Base-by-base conservation (phyloP, 1,284 basidiomycete species). In the Volvariella surrecta region DNA sequence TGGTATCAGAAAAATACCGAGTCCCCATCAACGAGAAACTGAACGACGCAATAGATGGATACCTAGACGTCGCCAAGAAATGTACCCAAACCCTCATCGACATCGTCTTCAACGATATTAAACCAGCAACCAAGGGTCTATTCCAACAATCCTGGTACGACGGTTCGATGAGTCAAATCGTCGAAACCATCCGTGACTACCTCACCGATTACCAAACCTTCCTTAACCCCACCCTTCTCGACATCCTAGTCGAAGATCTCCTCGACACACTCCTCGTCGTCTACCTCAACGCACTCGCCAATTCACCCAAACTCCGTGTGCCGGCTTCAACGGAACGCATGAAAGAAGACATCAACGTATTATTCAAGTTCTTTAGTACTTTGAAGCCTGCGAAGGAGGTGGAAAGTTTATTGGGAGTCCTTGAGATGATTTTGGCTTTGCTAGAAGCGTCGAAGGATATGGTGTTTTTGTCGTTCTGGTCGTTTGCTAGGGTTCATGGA, bases 41-140 rank as follows among this genome's bases (percentile, higher is more conserved):
- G 45, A 97, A 97, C 68, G 87, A 94, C 52, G 93, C 94, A 13
- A 96, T 99, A 56, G 95, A 99, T 57, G 96, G 96, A 1, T 98
- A 95, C 66, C 76, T 99, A 52, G 96, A 99, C 63, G 91, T 99
- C 16, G 93, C 93, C 45, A 98, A 97, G 69, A 89, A 89, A 59
- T 98, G 93, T 68, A 93, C 89, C 11, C 89, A 95, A 55, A 85
- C 89, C 1, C 75, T 99, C 42, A 94, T 99, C 54, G 88, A 90
- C 54, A 82, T 96, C 57, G 85, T 99, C 52, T 94, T 98, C 70
- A 89, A 95, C 61, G 96, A 99, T 60, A 67, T 99, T 54, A 89
- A 87, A 58, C 83, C 89, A 0, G 95, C 89, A 7, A 85, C 84
- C 30, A 93, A 90, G 60, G 75, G 76, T 38, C 73, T 99, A 22